Base-by-base conservation (phyloP, 2,329 filamentous ascomycete species). In the Trichoderma hamatum region DNA sequence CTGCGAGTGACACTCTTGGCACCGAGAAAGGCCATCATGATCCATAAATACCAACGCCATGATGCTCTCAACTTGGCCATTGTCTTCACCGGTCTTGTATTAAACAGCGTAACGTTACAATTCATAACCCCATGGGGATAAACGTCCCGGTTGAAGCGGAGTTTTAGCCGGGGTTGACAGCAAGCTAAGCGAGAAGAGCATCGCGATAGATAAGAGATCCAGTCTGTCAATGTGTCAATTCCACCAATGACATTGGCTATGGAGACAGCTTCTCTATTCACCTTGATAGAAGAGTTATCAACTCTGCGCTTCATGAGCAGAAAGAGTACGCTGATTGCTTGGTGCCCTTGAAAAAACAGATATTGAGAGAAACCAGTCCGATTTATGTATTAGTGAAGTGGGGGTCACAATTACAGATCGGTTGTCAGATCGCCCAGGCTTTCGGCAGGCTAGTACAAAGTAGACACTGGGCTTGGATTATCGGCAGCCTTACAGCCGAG, bases 51-150 rank as follows among this genome's bases (percentile, higher is more conserved):
- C 10, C 13, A n/a, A 21, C 6, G 11, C 16, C 39, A 32, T 49
- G 24, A 54, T 43, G 21, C 21, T 39, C 30, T 16, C 28, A 54
- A 21, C 39, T 30, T 34, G n/a, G 7, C 24, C 16, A 14, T 39
- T 39, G 6, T 58, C 26, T 34, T 56, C 52, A 49, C 49, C 49
- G 46, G 21, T 36, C 16, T n/a, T 39, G 28, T 39, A 26, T n/a
- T 24, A 10, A n/a, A 56, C 34, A 6, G 52, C 43, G 65, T 60
- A 67, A 60, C 65, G 65, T 67, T 67, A 67, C 65, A 61, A 30
- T 52, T 43, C 52, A 28, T 13, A 49, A 52, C 64, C 55, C 64
- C 64, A 67, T 67, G 64, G 64, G 64, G 64, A 46, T 43, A 43
- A 26, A 30, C 7, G 24, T 32, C 51, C 51, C 26, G 19, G 62